phyloP scores from a whole-genome alignment of 352 stramenopile genomes.

The Pythium volutum region DNA sequence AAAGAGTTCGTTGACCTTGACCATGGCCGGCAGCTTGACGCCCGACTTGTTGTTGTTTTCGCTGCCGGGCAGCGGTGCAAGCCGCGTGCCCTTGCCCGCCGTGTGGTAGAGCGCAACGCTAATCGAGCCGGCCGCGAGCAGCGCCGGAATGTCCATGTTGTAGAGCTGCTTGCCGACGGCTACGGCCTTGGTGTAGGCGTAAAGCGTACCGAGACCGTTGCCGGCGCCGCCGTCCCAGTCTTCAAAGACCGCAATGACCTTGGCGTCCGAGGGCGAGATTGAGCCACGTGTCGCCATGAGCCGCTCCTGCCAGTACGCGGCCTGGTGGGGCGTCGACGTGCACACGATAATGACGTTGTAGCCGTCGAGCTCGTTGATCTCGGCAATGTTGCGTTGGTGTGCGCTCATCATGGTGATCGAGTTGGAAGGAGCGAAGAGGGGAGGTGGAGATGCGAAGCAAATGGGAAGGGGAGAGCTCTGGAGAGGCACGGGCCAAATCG shows the following conservation, averaged over 20 bases:
- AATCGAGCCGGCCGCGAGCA: slow-evolving; percentile 77
- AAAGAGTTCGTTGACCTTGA: slow-evolving; percentile 82
- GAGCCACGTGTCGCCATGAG: slow-evolving; percentile 84
- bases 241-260: slow-evolving; percentile 95
- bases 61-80: slow-evolving; percentile 94
- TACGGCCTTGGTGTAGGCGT: slow-evolving; percentile 95
- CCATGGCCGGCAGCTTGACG: slow-evolving; percentile 96
- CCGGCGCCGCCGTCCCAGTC: slow-evolving; percentile 95
- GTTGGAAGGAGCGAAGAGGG: slow-evolving; percentile 8
- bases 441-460: slow-evolving; percentile 1
- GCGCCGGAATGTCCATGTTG: slow-evolving; percentile 76
- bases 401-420: slow-evolving; percentile 32
- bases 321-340: slow-evolving; percentile 95
- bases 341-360: slow-evolving; percentile 98
- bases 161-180: slow-evolving; percentile 84
- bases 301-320: slow-evolving; percentile 96
- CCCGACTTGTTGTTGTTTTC: slow-evolving; percentile 99
- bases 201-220: slow-evolving; percentile 95
- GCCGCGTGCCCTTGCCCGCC: slow-evolving; percentile 96
- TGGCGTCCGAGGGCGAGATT: slow-evolving; percentile 80
- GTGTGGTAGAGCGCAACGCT: slow-evolving; percentile 97
- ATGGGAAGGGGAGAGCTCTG: not conserved
- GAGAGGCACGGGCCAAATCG: slow-evolving; percentile 21
- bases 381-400: slow-evolving; percentile 81
- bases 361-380: slow-evolving; percentile 84